These are phyloP conservation scores for Fusarium mangiferae DNA, from an alignment of 2,329 filamentous ascomycete species.

Conservation along the genomic window DNA sequence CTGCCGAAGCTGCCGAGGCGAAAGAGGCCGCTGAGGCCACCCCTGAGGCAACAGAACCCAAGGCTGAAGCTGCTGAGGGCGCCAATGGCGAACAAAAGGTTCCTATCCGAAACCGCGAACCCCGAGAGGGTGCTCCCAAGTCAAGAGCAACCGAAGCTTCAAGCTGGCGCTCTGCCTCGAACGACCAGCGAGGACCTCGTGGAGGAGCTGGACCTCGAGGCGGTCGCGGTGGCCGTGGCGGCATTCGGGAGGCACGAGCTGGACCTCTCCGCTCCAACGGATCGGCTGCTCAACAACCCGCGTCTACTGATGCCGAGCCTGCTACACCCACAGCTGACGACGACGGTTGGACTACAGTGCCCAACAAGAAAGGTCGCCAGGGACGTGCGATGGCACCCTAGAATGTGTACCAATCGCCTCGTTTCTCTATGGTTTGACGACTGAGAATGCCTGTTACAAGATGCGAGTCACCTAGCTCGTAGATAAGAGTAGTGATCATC, in stretches of 20 bases:
- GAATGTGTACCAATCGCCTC: conserved; percentile 50
- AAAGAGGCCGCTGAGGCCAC: conserved; percentile 44
- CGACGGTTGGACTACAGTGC: conserved; percentile 71
- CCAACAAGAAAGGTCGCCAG: conserved; percentile 52
- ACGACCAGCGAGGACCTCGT: conserved; percentile 60
- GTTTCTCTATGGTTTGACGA: conserved; percentile 50
- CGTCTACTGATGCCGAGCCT: conserved; percentile 46
- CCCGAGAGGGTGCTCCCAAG: conserved; percentile 56
- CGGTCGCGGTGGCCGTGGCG: conserved; percentile 53
- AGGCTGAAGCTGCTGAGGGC: conserved; percentile 26
- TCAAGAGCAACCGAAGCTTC: conserved; percentile 67
- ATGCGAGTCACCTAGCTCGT: conserved; percentile 32
- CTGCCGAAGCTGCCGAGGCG: conserved; percentile 45
- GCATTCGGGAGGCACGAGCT: conserved; percentile 55
- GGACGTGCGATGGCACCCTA: conserved; percentile 47
- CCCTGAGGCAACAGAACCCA: conserved; percentile 41
- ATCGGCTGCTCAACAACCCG: conserved; percentile 51
- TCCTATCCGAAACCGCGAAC: conserved; percentile 53
- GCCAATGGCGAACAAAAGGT: conserved; percentile 61
- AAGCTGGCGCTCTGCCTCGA: conserved; percentile 68
- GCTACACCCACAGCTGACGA: conserved; percentile 61
- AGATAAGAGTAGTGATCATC: conserved; percentile 28
- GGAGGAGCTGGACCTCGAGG: conserved; percentile 59
- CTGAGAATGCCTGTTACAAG: conserved; percentile 49
- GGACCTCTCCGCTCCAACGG: conserved; percentile 61